Evolutionary conservation across 2,329 filamentous ascomycete species (phyloP), one percentile per base, ranked within the genome.

Genomic region (Colletotrichum brevisporum): DNA sequence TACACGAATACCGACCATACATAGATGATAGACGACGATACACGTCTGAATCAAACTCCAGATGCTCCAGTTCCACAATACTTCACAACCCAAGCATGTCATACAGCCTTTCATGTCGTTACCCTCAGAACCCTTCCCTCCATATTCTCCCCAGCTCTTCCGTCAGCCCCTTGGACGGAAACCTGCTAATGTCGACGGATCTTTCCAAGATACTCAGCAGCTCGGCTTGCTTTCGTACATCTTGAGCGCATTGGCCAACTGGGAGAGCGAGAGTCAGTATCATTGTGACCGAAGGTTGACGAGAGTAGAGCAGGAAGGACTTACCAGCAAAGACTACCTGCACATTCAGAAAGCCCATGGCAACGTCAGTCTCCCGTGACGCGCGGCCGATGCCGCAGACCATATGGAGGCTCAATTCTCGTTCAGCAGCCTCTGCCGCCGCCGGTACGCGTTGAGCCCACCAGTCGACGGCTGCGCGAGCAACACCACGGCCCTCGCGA

Each of bases 401-500:
- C 0, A 43, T 63, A 26, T 67, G 58, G 4, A 71, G 53, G 15
- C 70, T 71, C n/a, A n/a, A n/a, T n/a, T n/a, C 52, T 71, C 62
- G 16, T 63, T 63, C 3, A 71, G 47, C 2, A 65, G 53, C 21
- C 41, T 21, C 47, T 72, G 70, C 10, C 67, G 59, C 15, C 77
- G 73, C 41, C 81, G 73, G 69, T 84, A 86, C 15, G 84, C 84
- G 18, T 82, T 77, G 47, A 85, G 36, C 6, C 64, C 64, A 3
- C 64, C 58, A 4, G 52, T 62, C 1, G 58, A 63, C 1, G 64
- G 64, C 36, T 67, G 64, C 0, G 53, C 60, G 1, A 67, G 58
- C 2, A 67, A 52, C 1, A 87, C 79, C 0, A 87, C 76, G 27
- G 87, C 83, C 9, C 83, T 79, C 1, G 86, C 84, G 67, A 86